Percentiles rank a stretch among this genome's conserved stretches.
Conservation (phyloP, 2,329 filamentous ascomycete genomes). For the Diaporthe citrichinensis region DNA sequence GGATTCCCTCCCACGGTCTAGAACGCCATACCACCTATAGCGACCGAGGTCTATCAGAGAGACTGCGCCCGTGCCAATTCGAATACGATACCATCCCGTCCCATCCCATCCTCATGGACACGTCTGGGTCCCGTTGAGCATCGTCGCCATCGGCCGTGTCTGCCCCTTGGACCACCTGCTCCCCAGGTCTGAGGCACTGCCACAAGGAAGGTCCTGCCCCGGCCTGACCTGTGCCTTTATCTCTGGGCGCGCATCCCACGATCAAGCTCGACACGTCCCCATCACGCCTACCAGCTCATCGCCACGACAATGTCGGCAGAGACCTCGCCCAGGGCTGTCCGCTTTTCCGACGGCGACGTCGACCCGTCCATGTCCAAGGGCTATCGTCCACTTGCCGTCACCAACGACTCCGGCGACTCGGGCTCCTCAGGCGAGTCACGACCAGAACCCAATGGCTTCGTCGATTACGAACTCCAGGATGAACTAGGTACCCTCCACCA, state of each 20-base stretch:
- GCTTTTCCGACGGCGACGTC: slow-evolving; percentile 67
- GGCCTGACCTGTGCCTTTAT: background rate
- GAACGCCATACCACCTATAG: slow-evolving; percentile 32
- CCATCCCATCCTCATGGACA: slow-evolving; percentile 29
- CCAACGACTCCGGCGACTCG: slow-evolving; percentile 64
- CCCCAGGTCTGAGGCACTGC: slow-evolving; percentile 14
- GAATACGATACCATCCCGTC: slow-evolving; percentile 8
- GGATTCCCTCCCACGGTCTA: slow-evolving; percentile 34
- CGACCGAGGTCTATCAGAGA: slow-evolving; percentile 35
- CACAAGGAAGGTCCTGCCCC: background rate
- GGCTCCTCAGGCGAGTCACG: slow-evolving; percentile 61
- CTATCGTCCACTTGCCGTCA: slow-evolving; percentile 53
- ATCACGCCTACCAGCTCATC: background rate
- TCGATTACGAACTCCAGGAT: slow-evolving; percentile 60
- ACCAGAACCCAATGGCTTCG: slow-evolving; percentile 60
- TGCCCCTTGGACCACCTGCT: slow-evolving; percentile 8
- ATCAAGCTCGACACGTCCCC: background rate
- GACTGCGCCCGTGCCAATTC: slow-evolving; percentile 32
- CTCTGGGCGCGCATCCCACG: background rate
- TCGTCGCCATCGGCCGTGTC: slow-evolving; percentile 29
- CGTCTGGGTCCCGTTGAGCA: slow-evolving; percentile 31
- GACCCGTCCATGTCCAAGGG: slow-evolving; percentile 58
- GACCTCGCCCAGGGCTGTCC: slow-evolving; percentile 68
- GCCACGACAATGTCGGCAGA: slow-evolving; percentile 58
- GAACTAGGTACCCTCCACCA: slow-evolving; percentile 60